These are phyloP conservation scores for Zea luxurians DNA, from an alignment of 176 grass and related monocot genomes.

Conservation along the genomic window DNA sequence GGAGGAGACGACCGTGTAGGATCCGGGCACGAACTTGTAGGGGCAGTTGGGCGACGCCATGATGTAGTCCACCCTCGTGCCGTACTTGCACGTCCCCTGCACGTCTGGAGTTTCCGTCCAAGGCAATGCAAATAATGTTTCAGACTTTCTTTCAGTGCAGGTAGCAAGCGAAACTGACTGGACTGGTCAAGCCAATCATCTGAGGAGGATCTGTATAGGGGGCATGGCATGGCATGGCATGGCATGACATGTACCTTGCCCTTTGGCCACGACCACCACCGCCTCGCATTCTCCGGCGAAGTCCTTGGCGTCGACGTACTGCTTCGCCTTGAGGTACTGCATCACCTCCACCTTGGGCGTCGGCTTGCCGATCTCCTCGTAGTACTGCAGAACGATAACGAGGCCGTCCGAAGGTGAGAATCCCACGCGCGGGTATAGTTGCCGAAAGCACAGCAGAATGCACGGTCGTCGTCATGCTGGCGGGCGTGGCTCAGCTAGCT, in stretches of 20 bases:
- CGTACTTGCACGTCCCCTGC: conserved; percentile 95
- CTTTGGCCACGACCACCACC: conserved; percentile 93
- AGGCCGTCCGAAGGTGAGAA: background rate
- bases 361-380: conserved; percentile 96
- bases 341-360: conserved; percentile 95
- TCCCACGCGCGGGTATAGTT: background rate
- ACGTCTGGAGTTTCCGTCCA: conserved; percentile 56
- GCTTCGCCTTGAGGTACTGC: conserved; percentile 77
- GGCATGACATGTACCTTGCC: conserved; percentile 54
- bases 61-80: conserved; percentile 92
- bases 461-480: background rate
- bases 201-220: too few relatives aligned
- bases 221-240: too few relatives aligned
- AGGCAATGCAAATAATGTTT: background rate
- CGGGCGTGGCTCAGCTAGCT: too few relatives aligned
- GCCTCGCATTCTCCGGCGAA: conserved; percentile 95
- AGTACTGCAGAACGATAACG: conserved; percentile 49
- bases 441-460: too few relatives aligned
- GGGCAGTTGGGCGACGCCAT: conserved; percentile 68
- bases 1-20: conserved; percentile 77
- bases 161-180: background rate
- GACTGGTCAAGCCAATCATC: too few relatives aligned
- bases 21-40: conserved; percentile 78
- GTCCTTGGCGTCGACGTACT: conserved; percentile 86
- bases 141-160: background rate